These are phyloP conservation scores for Vicia villosa DNA, from an alignment of 306 rosid genomes.

Conservation along the genomic window DNA sequence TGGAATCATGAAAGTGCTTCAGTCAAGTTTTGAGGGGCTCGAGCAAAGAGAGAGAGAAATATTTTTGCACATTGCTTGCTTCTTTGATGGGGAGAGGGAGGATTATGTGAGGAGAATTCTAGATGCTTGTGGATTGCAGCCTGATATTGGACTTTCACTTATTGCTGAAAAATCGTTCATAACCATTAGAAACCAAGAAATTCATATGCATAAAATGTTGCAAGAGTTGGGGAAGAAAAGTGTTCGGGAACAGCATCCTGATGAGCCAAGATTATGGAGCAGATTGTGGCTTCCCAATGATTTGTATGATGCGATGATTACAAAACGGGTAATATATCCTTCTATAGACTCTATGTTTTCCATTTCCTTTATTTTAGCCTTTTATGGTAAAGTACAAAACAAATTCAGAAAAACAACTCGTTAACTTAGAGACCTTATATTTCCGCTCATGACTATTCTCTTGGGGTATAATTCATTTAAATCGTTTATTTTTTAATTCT, in stretches of 20 bases:
- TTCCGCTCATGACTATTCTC: too few relatives aligned
- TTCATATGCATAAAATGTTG: conserved; percentile 30
- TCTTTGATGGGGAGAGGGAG: conserved; percentile 4
- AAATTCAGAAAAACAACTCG: too few relatives aligned
- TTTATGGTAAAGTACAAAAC: too few relatives aligned
- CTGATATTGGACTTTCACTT: neutral
- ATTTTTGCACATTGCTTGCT: neutral
- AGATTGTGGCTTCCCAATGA: conserved; percentile 4
- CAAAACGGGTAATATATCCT: neutral
- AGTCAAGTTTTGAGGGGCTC: neutral
- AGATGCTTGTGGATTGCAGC: neutral
- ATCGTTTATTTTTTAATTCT: neutral
- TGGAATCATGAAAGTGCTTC: neutral
- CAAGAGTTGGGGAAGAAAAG: neutral
- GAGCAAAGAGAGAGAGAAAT: neutral
- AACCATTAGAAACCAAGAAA: too few relatives aligned
- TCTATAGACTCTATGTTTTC: too few relatives aligned
- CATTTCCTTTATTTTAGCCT: too few relatives aligned
- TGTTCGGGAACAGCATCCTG: neutral
- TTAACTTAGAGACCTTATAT: too few relatives aligned
- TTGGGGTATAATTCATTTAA: neutral
- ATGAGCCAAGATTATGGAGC: neutral
- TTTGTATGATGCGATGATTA: neutral
- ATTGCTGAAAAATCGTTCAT: neutral
- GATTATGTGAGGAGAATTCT: neutral